A percentile compares a stretch with the other conserved stretches of the same genome.
Conservation (phyloP, 2,329 filamentous ascomycete species). For the Orbilia brochopaga region DNA sequence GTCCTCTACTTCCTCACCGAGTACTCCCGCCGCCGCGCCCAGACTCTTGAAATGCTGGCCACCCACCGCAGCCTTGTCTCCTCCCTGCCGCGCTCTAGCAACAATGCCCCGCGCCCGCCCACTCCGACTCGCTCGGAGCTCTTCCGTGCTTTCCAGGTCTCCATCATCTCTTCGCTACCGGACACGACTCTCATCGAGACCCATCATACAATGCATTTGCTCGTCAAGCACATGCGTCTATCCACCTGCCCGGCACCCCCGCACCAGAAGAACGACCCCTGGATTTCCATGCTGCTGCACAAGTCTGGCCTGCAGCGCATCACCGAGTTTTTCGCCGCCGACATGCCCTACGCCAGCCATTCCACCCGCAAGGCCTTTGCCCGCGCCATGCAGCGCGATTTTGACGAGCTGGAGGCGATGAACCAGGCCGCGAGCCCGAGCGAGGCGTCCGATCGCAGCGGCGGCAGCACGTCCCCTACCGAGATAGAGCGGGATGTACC, state of each 20-base stretch:
- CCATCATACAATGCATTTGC: slow-evolving; percentile 55
- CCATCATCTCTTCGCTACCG: slow-evolving; percentile 51
- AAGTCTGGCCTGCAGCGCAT: slow-evolving; percentile 52
- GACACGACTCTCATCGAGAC: slow-evolving; percentile 53
- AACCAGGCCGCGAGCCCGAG: background rate
- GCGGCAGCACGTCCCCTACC: slow-evolving; percentile 14
- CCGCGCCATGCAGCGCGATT: slow-evolving; percentile 55
- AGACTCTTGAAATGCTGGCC: slow-evolving; percentile 39
- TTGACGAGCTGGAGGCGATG: slow-evolving; percentile 46
- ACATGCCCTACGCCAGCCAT: slow-evolving; percentile 51
- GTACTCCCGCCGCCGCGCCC: slow-evolving; percentile 35
- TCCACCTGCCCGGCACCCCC: slow-evolving; percentile 54
- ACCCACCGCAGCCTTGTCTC: slow-evolving; percentile 37
- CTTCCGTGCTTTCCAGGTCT: slow-evolving; percentile 52
- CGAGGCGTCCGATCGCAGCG: slow-evolving; percentile 25
- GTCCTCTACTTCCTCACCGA: slow-evolving; percentile 48
- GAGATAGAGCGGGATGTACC: slow-evolving; percentile 41
- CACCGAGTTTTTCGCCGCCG: slow-evolving; percentile 54
- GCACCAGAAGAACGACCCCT: slow-evolving; percentile 55
- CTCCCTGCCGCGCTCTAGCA: slow-evolving; percentile 43
- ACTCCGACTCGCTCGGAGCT: slow-evolving; percentile 44
- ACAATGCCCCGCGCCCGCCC: slow-evolving; percentile 50
- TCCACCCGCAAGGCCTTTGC: slow-evolving; percentile 54
- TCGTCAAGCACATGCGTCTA: slow-evolving; percentile 54
- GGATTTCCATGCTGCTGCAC: slow-evolving; percentile 54